Percentiles rank a stretch among this genome's conserved stretches.
Conservation (phyloP, 2,329 filamentous ascomycete species). For the Paradendryphiella salina region DNA sequence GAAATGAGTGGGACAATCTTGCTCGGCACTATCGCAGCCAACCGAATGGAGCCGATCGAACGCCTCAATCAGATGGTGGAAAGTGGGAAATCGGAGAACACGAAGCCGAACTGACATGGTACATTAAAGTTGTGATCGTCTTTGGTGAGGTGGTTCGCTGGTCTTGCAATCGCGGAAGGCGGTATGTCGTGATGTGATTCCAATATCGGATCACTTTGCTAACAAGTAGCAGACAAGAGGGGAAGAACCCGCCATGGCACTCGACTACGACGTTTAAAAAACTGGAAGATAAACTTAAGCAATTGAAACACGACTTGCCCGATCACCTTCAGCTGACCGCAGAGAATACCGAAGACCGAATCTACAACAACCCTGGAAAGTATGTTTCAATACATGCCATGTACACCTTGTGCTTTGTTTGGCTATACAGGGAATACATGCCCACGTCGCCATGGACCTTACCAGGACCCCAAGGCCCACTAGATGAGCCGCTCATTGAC, state of each 20-base stretch:
- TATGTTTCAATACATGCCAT: constrained; percentile 71
- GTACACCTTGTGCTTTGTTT: constrained; percentile 66
- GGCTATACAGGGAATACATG: constrained; percentile 70
- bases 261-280: constrained; percentile 58
- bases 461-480: constrained; percentile 57
- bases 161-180: constrained; percentile 62
- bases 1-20: constrained; percentile 11
- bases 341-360: constrained; percentile 67
- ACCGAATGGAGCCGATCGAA: not conserved
- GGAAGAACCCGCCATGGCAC: constrained; percentile 64
- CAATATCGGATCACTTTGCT: constrained; percentile 3
- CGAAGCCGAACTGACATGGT: constrained; percentile 55
- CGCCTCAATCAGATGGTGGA: constrained; percentile 44
- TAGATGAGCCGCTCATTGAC: constrained; percentile 55
- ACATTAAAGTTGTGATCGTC: constrained; percentile 58
- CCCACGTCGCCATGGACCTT: constrained; percentile 64
- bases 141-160: constrained; percentile 61
- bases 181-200: constrained; percentile 43
- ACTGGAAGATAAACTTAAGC: constrained; percentile 56
- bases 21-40: constrained; percentile 5
- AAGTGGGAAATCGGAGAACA: constrained; percentile 57
- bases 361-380: constrained; percentile 64
- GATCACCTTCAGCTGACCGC: constrained; percentile 61
- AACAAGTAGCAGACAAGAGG: constrained; percentile 30
- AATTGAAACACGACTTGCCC: constrained; percentile 60